These are phyloP conservation scores for Leucocoprinus leucothites DNA, from an alignment of 768 basidiomycete genomes.

Conservation along the genomic window DNA sequence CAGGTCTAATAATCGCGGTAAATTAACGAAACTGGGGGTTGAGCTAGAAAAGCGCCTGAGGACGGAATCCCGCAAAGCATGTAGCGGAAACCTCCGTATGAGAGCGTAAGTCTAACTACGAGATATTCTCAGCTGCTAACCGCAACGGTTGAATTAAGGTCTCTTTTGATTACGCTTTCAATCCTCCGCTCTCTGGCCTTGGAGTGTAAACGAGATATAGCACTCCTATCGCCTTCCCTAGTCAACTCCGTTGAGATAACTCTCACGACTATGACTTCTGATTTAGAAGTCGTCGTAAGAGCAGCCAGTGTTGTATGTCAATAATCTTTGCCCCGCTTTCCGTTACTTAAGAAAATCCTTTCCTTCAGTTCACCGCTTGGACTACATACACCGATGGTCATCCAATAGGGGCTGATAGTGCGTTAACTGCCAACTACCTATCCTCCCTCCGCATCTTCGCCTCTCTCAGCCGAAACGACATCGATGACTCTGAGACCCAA, in stretches of 20 bases:
- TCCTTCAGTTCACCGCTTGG: slow-evolving; percentile 86
- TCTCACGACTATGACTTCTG: slow-evolving; percentile 50
- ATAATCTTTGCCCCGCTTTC: slow-evolving; percentile 1
- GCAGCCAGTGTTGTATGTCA: slow-evolving; percentile 75
- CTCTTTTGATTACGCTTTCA: slow-evolving; percentile 78
- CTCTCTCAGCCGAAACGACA: slow-evolving; percentile 48
- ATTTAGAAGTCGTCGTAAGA: slow-evolving; percentile 74
- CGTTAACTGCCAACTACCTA: slow-evolving; percentile 68
- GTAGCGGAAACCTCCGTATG: slow-evolving; percentile 69
- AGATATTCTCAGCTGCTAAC: background rate
- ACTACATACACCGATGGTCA: slow-evolving; percentile 89
- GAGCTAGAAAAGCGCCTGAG: slow-evolving; percentile 77
- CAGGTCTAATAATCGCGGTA: slow-evolving; percentile 74
- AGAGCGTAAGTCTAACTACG: slow-evolving; percentile 61
- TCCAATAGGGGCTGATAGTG: slow-evolving; percentile 73
- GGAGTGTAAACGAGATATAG: slow-evolving; percentile 84
- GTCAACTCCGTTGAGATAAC: slow-evolving; percentile 62
- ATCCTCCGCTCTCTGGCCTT: slow-evolving; percentile 80
- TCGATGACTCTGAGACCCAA: slow-evolving; percentile 63
- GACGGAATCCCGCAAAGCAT: slow-evolving; percentile 63
- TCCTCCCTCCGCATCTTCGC: slow-evolving; percentile 65
- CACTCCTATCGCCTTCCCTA: slow-evolving; percentile 68
- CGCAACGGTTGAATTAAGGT: slow-evolving; percentile 36
- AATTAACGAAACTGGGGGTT: slow-evolving; percentile 70
- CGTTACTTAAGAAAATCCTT: background rate